Evolutionary conservation across 2,329 filamentous ascomycete species (phyloP).

Genomic region (Talaromyces pinophilus): DNA sequence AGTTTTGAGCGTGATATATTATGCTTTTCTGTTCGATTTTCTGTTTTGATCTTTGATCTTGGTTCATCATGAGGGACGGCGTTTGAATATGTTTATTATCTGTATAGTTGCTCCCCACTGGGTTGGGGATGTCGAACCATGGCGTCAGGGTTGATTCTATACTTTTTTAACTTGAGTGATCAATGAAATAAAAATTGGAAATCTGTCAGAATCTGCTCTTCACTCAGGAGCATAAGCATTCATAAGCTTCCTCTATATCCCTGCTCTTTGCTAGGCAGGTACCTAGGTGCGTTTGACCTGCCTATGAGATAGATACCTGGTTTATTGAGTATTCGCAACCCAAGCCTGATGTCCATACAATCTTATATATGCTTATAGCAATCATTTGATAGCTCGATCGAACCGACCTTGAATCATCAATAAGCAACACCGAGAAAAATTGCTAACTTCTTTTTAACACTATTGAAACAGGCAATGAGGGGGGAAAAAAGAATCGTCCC

Average conservation of each 20-base stretch:
- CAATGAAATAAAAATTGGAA: slow-evolving; percentile 14
- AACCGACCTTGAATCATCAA: neutral
- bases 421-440: neutral
- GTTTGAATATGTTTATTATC: neutral
- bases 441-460: slow-evolving; percentile 4
- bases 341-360: too few species aligned
- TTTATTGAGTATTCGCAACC: neutral
- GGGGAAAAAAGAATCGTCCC: slow-evolving; percentile 17
- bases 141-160: slow-evolving; percentile 1
- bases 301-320: neutral
- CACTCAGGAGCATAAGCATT: neutral
- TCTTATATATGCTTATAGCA: neutral
- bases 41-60: neutral
- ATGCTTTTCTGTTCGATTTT: neutral
- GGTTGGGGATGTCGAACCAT: neutral
- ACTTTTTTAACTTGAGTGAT: neutral
- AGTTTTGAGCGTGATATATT: slow-evolving; percentile 12
- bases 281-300: neutral
- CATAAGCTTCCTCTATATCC: neutral
- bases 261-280: neutral
- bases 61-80: slow-evolving; percentile 15
- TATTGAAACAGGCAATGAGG: slow-evolving; percentile 12
- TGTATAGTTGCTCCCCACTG: slow-evolving; percentile 4
- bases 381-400: neutral
- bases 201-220: neutral